Percentiles rank a stretch among this genome's conserved stretches.
Evolutionary conservation across 2,329 filamentous ascomycete genomes (phyloP).

Genomic region (Ascosphaera acerosa): DNA sequence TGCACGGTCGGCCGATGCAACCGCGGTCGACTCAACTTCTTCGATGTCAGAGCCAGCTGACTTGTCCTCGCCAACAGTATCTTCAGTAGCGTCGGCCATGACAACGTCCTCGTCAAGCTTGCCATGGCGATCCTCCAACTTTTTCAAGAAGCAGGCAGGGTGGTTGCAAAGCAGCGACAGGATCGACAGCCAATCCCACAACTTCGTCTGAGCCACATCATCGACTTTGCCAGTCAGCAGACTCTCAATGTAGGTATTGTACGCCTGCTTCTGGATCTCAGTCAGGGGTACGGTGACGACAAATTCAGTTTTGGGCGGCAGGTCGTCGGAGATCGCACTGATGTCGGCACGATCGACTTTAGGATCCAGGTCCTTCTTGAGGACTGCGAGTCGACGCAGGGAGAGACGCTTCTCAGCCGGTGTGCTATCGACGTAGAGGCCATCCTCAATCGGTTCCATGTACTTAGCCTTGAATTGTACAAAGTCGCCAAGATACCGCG

Average conservation of each 20-base stretch:
- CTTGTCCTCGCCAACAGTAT: constrained; percentile 1
- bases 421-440: constrained; percentile 41
- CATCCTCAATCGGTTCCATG: constrained; percentile 44
- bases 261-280: constrained; percentile 35
- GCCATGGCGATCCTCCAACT: constrained; percentile 16
- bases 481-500: constrained; percentile 44
- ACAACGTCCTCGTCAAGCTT: not conserved
- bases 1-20: constrained; percentile 15
- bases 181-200: constrained; percentile 31
- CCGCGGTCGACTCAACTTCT: constrained; percentile 5
- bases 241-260: constrained; percentile 27
- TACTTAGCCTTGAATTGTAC: constrained; percentile 46
- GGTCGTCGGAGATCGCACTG: constrained; percentile 34
- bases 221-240: constrained; percentile 12
- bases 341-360: constrained; percentile 59
- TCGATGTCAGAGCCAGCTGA: constrained; percentile 6
- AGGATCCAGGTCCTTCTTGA: constrained; percentile 46
- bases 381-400: constrained; percentile 39
- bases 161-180: constrained; percentile 33
- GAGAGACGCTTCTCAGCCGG: constrained; percentile 29
- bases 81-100: not conserved
- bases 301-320: constrained; percentile 60
- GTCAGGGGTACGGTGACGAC: constrained; percentile 51
- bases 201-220: constrained; percentile 16
- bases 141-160: constrained; percentile 26